A percentile compares a stretch with the other conserved stretches of the same genome.
phyloP scores from a whole-genome alignment of 768 basidiomycete genomes.

The Tylopilus sp. region DNA sequence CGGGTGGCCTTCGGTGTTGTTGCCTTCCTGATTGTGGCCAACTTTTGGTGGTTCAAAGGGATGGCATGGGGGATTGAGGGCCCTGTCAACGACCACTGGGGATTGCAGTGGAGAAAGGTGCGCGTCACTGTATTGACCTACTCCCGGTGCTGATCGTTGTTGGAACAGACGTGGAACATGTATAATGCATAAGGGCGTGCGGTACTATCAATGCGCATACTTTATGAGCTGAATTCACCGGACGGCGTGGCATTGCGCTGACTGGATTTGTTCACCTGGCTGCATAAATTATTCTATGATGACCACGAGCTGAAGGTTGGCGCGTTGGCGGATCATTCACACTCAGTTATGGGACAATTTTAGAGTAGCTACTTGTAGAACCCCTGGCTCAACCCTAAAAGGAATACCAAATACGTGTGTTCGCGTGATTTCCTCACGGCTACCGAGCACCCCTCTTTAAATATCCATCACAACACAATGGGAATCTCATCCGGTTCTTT shows the following conservation, averaged over 20 bases:
- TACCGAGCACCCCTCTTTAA: no score
- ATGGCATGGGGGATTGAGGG: slow-evolving; percentile 93
- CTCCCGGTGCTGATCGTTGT: slow-evolving; percentile 2
- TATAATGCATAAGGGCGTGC: slow-evolving; percentile 21
- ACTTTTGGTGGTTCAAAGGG: slow-evolving; percentile 94
- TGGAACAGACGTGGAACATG: slow-evolving; percentile 29
- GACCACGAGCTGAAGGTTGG: background rate
- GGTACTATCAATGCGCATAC: background rate
- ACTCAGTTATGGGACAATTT: background rate
- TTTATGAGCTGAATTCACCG: background rate
- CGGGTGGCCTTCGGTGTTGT: slow-evolving; percentile 64
- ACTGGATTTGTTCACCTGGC: slow-evolving; percentile 1
- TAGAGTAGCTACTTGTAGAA: background rate
- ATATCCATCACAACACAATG: background rate
- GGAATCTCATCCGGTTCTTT: background rate
- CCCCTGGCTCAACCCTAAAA: slow-evolving; percentile 12
- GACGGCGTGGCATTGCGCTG: background rate
- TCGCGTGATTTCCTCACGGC: background rate
- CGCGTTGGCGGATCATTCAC: background rate
- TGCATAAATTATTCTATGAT: background rate
- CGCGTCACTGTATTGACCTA: slow-evolving; percentile 12
- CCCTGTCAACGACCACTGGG: slow-evolving; percentile 74
- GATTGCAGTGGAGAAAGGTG: slow-evolving; percentile 73
- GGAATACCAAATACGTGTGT: background rate
- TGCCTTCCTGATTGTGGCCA: slow-evolving; percentile 57